Base-by-base conservation (phyloP, 768 basidiomycete genomes). In the Gloeophyllum trabeum region DNA sequence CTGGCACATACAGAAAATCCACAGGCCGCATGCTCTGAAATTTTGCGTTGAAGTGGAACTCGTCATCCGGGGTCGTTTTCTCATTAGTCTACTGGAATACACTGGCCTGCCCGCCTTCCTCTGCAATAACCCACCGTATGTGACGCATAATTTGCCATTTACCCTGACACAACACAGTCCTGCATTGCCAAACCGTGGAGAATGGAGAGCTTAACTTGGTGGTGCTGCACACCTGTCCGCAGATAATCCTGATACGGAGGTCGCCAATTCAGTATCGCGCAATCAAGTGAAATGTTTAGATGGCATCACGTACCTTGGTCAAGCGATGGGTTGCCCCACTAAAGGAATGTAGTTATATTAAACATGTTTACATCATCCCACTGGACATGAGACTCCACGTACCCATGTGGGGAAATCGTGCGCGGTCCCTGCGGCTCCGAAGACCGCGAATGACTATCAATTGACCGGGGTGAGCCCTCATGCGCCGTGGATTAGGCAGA, bases 391-490 rank as follows among this genome's bases (percentile, higher is more conserved):
- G 18, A 12, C 14, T n/a, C n/a, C n/a, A 44, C 48, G 39, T 23
- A 50, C 48, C 48, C 48, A 50, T 13, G 40, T 47, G 30, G 48
- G 48, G 46, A 50, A 50, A 35, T 39, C 30, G 38, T 47, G 46
- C 24, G 48, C 43, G 28, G 41, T 48, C 5, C 57, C 57, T 7
- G 54, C 49, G 16, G 57, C 57, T 25, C 57, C 57, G 41, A 59
- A 59, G 18, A 59, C 54, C 20, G 57, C 57, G 37, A 57, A 55
- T 36, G 48, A 49, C 48, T 48, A 14, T 44, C 45, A 39, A 49
- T n/a, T n/a, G n/a, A n/a, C n/a, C n/a, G n/a, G n/a, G n/a, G n/a
- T n/a, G n/a, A n/a, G n/a, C n/a, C n/a, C n/a, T n/a, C n/a, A n/a
- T n/a, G n/a, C n/a, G n/a, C n/a, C n/a, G n/a, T n/a, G 46, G 44